Conservation (phyloP, 495 filamentous ascomycete genomes). For the Neurospora sp. region DNA sequence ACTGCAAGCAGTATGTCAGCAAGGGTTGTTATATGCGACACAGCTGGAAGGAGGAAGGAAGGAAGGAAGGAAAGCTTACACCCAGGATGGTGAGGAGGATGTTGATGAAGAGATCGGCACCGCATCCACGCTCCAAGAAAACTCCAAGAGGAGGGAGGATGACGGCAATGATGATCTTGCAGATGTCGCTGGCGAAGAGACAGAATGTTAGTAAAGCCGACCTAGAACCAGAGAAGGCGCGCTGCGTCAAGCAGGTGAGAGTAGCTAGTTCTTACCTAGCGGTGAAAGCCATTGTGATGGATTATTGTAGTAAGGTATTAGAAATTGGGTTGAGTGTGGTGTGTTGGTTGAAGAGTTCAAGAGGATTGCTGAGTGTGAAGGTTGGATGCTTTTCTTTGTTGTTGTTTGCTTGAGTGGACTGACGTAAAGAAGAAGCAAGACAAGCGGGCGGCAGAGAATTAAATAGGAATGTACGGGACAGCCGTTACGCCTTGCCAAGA, state of each 20-base stretch:
- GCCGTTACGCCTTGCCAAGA: neutral
- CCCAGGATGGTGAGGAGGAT: constrained; percentile 79
- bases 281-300: constrained; percentile 51
- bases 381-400: neutral
- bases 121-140: constrained; percentile 83
- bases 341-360: neutral
- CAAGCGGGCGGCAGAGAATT: neutral
- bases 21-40: neutral
- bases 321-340: neutral
- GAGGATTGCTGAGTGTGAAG: neutral
- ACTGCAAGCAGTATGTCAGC: constrained; percentile 7
- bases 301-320: neutral
- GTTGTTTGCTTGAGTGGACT: neutral
- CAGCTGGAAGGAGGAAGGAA: neutral
- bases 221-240: neutral
- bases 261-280: constrained; percentile 40
- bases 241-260: neutral
- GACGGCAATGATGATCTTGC: constrained; percentile 86
- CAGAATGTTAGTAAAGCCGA: neutral
- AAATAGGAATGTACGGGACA: neutral
- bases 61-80: constrained; percentile 35
- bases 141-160: constrained; percentile 83
- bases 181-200: constrained; percentile 57
- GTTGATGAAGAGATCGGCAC: constrained; percentile 82
- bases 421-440: neutral